Conservation (phyloP, 257 asterid species). For the Nicotiana benthamiana region DNA sequence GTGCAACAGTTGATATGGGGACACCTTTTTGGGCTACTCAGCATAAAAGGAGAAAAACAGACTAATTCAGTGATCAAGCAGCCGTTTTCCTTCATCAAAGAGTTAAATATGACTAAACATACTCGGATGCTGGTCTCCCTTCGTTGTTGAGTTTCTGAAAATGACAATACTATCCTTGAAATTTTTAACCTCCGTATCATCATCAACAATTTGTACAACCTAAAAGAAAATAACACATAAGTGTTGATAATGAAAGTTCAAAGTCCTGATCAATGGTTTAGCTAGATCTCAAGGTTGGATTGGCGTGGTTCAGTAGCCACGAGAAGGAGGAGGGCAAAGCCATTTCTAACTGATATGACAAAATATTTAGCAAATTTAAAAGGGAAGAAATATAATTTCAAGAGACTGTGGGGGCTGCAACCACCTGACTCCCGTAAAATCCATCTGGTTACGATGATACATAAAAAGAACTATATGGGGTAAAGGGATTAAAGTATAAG, state of each 20-base stretch:
- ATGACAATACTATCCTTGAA: constrained; percentile 34
- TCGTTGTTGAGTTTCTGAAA: constrained; percentile 33
- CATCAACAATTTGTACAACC: constrained; percentile 51
- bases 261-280: neutral
- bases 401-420: neutral
- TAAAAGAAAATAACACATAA: constrained; percentile 19
- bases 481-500: neutral
- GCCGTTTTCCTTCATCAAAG: constrained; percentile 6
- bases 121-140: constrained; percentile 29
- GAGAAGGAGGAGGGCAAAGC: neutral
- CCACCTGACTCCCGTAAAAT: neutral
- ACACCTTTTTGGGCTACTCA: constrained; percentile 37
- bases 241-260: constrained; percentile 1
- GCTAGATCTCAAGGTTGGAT: neutral
- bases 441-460: neutral
- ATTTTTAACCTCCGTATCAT: constrained; percentile 32
- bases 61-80: constrained; percentile 17
- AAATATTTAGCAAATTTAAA: neutral
- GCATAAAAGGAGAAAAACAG: constrained; percentile 11
- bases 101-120: constrained; percentile 12
- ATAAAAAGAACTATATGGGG: neutral
- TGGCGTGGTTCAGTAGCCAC: neutral
- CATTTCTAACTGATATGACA: neutral
- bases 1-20: constrained; percentile 35
- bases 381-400: neutral